Percentiles rank a stretch among this genome's conserved stretches.
These are phyloP conservation scores for Lactifluus subvellereus DNA, from an alignment of 768 basidiomycete genomes.

Conservation along the genomic window DNA sequence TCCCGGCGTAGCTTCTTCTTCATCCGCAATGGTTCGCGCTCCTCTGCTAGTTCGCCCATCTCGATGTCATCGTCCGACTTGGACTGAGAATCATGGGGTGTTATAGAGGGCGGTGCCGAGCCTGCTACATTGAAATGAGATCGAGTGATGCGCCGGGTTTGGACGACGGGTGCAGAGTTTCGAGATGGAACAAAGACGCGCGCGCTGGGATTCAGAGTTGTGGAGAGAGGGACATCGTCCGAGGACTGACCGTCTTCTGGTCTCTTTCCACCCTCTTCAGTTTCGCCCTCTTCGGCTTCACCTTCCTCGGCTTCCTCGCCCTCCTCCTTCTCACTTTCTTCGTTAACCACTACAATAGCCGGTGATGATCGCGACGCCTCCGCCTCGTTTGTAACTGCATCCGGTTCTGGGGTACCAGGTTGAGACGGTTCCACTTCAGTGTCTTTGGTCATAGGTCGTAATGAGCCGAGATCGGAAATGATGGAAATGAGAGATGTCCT, in stretches of 20 bases:
- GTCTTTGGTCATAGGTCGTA: conserved; percentile 68
- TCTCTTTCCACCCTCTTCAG: conserved; percentile 36
- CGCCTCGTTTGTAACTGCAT: conserved; percentile 22
- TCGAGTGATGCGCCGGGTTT: conserved; percentile 3
- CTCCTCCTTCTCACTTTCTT: conserved; percentile 25
- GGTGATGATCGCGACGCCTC: conserved; percentile 42
- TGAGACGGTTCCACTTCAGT: conserved; percentile 35
- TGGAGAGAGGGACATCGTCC: conserved; percentile 28
- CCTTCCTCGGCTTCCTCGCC: conserved; percentile 33
- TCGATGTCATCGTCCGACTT: conserved; percentile 62
- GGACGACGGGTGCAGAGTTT: conserved; percentile 24
- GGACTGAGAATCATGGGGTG: conserved; percentile 18
- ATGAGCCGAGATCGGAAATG: conserved; percentile 51
- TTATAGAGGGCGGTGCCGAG: conserved; percentile 23
- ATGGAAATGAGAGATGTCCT: conserved; percentile 63
- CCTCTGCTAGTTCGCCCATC: conserved; percentile 87
- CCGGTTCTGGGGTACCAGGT: conserved; percentile 15
- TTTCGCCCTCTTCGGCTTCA: conserved; percentile 42
- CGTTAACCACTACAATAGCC: conserved; percentile 41
- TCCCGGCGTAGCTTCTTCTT: conserved; percentile 54
- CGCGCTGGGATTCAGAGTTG: conserved; percentile 32
- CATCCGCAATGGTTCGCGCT: conserved; percentile 43
- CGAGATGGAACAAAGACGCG: conserved; percentile 33
- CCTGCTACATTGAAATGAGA: conserved; percentile 3
- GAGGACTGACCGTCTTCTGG: conserved; percentile 34